These are phyloP conservation scores for Sporothrix pseudoabietina DNA, from an alignment of 2,329 filamentous ascomycete species.

Conservation along the genomic window DNA sequence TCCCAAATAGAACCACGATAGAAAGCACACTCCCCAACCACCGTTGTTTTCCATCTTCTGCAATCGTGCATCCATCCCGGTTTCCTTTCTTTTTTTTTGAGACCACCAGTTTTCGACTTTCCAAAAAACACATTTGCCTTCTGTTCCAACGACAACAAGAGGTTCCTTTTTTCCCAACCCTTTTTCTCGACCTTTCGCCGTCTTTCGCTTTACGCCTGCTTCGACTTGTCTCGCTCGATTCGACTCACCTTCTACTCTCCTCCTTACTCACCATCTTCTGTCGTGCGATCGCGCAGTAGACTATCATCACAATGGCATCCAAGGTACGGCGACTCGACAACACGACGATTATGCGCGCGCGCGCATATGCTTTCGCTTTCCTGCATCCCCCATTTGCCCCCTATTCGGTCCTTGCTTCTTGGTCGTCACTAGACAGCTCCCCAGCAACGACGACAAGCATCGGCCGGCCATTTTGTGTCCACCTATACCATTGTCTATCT, in stretches of 20 bases:
- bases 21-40: conserved; percentile 29
- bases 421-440: neutral
- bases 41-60: conserved; percentile 28
- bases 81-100: conserved; percentile 18
- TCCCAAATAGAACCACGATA: conserved; percentile 19
- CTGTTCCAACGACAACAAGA: neutral
- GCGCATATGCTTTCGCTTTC: neutral
- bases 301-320: conserved; percentile 30
- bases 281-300: conserved; percentile 3
- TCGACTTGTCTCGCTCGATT: conserved; percentile 3
- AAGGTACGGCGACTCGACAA: conserved; percentile 28
- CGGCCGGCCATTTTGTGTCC: neutral
- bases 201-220: neutral
- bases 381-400: neutral
- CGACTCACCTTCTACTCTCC: conserved; percentile 7
- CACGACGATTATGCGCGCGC: neutral
- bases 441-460: neutral
- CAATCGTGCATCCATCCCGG: conserved; percentile 24
- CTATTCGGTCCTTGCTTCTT: neutral
- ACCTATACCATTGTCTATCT: neutral
- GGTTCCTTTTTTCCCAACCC: neutral
- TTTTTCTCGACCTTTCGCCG: neutral
- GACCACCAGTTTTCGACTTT: neutral
- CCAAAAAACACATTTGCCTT: neutral
- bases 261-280: neutral